phyloP scores from a whole-genome alignment of 2,329 filamentous ascomycete species.

The Hymenoscyphus fructigenus region DNA sequence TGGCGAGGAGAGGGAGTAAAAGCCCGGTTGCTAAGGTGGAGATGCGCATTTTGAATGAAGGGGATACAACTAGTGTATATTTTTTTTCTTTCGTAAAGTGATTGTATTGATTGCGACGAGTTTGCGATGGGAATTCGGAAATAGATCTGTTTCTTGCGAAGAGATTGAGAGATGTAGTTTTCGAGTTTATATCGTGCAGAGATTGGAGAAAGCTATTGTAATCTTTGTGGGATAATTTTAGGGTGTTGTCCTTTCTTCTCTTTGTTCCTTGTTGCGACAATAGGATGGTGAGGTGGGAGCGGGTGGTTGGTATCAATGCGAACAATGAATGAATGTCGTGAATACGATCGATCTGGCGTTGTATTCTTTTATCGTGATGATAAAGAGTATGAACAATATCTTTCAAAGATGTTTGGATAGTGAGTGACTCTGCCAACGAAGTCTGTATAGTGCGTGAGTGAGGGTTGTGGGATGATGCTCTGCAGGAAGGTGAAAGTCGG shows the following conservation, averaged over 20 bases:
- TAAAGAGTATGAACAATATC: conserved; percentile 30
- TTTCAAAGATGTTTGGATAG: conserved; percentile 29
- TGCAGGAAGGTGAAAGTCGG: too few relatives aligned
- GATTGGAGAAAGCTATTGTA: not conserved
- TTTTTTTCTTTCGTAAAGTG: not conserved
- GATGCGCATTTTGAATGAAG: conserved; percentile 42
- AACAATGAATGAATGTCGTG: conserved; percentile 16
- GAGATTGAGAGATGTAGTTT: not conserved
- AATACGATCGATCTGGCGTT: conserved; percentile 22
- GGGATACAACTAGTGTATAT: conserved; percentile 6
- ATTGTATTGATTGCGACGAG: conserved; percentile 12
- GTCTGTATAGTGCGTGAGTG: conserved; percentile 34
- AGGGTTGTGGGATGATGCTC: not conserved
- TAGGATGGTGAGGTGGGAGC: not conserved
- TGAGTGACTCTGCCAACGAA: conserved; percentile 58
- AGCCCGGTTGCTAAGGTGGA: conserved; percentile 47
- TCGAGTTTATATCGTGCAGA: conserved; percentile 1
- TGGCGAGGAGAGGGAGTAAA: conserved; percentile 53
- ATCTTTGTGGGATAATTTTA: conserved; percentile 15
- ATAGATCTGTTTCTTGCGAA: not conserved
- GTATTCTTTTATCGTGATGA: conserved; percentile 13
- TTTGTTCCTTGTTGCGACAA: conserved; percentile 4
- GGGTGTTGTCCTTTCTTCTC: not conserved
- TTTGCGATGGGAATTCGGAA: conserved; percentile 20
- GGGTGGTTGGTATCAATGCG: not conserved